phyloP scores from a whole-genome alignment of 768 basidiomycete genomes.

The Calvatia gigantea region DNA sequence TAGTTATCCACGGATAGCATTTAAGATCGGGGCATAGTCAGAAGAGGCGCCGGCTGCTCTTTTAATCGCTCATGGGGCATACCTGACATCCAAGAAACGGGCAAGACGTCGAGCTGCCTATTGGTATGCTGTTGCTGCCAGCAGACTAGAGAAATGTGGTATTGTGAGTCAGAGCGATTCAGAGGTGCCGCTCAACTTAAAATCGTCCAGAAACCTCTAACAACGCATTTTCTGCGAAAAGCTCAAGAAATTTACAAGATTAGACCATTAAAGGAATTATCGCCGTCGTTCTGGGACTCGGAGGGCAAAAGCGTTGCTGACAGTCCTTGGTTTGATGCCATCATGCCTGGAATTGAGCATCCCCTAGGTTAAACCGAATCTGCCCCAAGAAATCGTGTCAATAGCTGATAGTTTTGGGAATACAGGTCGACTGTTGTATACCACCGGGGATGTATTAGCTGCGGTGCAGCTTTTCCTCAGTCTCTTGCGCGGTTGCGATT shows the following conservation, averaged over 20 bases:
- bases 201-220: conserved; percentile 70
- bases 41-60: conserved; percentile 81
- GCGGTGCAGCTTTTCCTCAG: conserved; percentile 79
- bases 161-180: conserved; percentile 49
- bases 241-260: conserved; percentile 61
- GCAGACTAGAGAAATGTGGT: conserved; percentile 77
- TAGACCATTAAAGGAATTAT: conserved; percentile 53
- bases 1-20: neutral
- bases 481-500: conserved; percentile 51
- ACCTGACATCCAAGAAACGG: conserved; percentile 57
- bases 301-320: conserved; percentile 45
- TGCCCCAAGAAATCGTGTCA: neutral
- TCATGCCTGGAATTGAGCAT: conserved; percentile 74
- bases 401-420: neutral
- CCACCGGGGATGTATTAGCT: conserved; percentile 76
- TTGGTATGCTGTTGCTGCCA: conserved; percentile 78
- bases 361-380: conserved; percentile 53
- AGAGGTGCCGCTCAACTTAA: conserved; percentile 5
- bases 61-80: conserved; percentile 77
- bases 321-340: conserved; percentile 51
- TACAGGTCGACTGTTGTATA: conserved; percentile 82
- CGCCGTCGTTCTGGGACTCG: conserved; percentile 79
- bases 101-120: conserved; percentile 64
- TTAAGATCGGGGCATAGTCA: conserved; percentile 28
- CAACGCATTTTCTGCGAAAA: conserved; percentile 74